Base-by-base conservation (phyloP, 1,284 basidiomycete genomes). In the Apiotrichum veenhuisii region DNA sequence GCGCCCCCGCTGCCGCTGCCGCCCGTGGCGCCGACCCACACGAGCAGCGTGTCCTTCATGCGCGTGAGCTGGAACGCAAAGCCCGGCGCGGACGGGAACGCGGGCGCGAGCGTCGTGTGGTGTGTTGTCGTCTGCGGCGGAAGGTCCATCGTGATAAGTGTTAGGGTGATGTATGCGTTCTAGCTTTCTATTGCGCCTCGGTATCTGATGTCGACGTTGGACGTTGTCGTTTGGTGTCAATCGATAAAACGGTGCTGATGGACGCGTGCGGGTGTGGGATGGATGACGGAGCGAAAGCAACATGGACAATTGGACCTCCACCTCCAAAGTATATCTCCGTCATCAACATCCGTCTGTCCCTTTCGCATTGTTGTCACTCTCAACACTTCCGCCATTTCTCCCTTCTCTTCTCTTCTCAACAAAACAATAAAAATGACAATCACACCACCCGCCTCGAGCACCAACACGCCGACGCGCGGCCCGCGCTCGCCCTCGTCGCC, bases 1-100 rank as follows among this genome's bases (percentile, higher is more conserved):
- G 44, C 52, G n/a, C n/a, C n/a, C n/a, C n/a, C n/a, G n/a, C n/a
- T n/a, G n/a, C n/a, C n/a, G n/a, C n/a, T n/a, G n/a, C n/a, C n/a
- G 34, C 17, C 25, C 18, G 25, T 84, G 9, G 79, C 79, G 2
- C 89, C 88, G 42, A 87, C 80, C 89, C 89, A 92, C 45, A 92
- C 70, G 84, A 92, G 86, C 71, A 87, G 88, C 51, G 88, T 88
- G 66, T 84, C 83, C 34, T 83, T 82, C 38, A 91, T 75, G 43
- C 78, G 79, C 43, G 85, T 90, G 55, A 88, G 79, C 64, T 89
- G 87, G 56, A 91, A 76, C 11, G 80, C 83, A 57, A 91, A 81
- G 41, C 82, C 79, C 3, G 87, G 87, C 36, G 69, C 61, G 26
- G 63, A 58, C n/a, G 69, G 73, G 40, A 67, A 59, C 5, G 69